A percentile compares a stretch with the other conserved stretches of the same genome.
phyloP scores from a whole-genome alignment of 352 stramenopile genomes.

The Phytopythium montanum region DNA sequence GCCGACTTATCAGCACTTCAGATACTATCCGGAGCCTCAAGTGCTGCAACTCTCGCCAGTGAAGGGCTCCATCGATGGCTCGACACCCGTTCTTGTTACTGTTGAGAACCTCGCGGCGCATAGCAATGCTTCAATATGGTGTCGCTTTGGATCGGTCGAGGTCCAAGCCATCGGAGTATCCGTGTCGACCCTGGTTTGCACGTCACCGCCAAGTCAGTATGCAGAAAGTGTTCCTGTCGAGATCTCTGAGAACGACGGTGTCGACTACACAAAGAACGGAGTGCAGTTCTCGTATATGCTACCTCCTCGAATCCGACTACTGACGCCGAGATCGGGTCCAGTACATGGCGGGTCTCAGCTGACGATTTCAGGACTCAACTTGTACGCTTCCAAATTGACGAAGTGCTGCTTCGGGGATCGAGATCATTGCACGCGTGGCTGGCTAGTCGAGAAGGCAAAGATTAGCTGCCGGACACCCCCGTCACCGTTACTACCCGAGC shows the following conservation, averaged over 20 bases:
- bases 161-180: constrained; percentile 42
- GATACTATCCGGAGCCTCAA: constrained; percentile 34
- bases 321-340: constrained; percentile 45
- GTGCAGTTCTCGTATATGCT: constrained; percentile 59
- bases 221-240: constrained; percentile 44
- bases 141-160: constrained; percentile 37
- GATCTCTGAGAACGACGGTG: constrained; percentile 84
- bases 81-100: constrained; percentile 47
- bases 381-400: constrained; percentile 50
- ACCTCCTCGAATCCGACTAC: constrained; percentile 36
- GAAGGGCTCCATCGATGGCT: constrained; percentile 41
- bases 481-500: constrained; percentile 12
- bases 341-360: constrained; percentile 48
- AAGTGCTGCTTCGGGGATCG: constrained; percentile 63
- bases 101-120: constrained; percentile 34
- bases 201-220: constrained; percentile 27
- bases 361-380: constrained; percentile 44
- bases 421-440: constrained; percentile 31
- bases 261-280: constrained; percentile 83
- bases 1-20: constrained; percentile 40
- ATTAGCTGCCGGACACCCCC: constrained; percentile 34
- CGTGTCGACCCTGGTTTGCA: constrained; percentile 30
- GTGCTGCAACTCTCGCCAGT: constrained; percentile 45
- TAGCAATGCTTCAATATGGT: constrained; percentile 24
- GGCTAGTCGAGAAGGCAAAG: constrained; percentile 25